A percentile compares a stretch with the other conserved stretches of the same genome.
Evolutionary conservation across 495 filamentous ascomycete genomes (phyloP).

Genomic region (Neurospora sublineolata): DNA sequence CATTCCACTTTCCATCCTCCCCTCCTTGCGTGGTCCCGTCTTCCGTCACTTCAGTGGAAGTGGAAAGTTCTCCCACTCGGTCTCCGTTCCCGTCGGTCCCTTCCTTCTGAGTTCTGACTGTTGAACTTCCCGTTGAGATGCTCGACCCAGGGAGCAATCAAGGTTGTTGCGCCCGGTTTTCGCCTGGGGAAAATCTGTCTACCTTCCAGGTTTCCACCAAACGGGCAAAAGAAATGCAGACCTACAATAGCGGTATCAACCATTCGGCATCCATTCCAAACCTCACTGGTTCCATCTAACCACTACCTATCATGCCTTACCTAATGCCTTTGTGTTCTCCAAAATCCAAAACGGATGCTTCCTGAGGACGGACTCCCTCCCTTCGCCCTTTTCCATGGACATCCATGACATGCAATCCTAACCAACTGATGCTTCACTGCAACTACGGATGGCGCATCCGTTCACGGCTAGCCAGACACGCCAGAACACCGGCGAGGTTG

Average conservation of each 20-base stretch:
- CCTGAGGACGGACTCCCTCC: neutral
- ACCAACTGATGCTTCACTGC: neutral
- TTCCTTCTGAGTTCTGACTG: neutral
- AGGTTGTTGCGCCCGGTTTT: neutral
- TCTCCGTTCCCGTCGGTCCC: neutral
- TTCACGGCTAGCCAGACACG: neutral
- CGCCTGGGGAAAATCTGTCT: neutral
- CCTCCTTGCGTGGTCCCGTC: neutral
- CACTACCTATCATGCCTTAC: neutral
- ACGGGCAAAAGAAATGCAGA: neutral
- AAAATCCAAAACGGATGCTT: neutral
- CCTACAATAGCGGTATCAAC: neutral
- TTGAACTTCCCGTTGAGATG: neutral
- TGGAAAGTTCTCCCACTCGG: neutral
- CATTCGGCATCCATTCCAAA: neutral
- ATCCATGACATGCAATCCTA: neutral
- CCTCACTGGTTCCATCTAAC: neutral
- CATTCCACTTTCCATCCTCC: neutral
- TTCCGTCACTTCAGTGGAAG: neutral
- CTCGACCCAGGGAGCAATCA: neutral
- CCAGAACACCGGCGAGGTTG: neutral
- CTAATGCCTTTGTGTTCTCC: neutral
- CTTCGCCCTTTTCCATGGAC: neutral
- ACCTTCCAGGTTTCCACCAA: neutral
- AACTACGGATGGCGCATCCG: neutral